phyloP scores from a whole-genome alignment of 2,329 filamentous ascomycete genomes.

The Fusarium fracticaudum region DNA sequence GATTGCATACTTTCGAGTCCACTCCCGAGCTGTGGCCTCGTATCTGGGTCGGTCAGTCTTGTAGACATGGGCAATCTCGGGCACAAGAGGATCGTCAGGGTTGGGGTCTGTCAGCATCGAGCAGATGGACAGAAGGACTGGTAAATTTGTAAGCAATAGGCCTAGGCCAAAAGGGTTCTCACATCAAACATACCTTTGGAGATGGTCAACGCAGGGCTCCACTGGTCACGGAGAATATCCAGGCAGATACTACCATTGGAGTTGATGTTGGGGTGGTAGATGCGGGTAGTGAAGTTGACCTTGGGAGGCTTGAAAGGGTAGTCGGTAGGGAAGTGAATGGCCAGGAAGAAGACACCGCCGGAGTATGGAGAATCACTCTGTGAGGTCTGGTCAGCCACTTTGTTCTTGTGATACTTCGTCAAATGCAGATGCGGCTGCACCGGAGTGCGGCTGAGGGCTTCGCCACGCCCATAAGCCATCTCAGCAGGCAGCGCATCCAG shows the following conservation, averaged over 20 bases:
- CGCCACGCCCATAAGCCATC: conserved; percentile 20
- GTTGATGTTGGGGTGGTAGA: conserved; percentile 99
- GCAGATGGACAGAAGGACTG: conserved; percentile 97
- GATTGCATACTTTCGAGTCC: conserved; percentile 99
- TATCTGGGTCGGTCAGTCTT: conserved; percentile 97
- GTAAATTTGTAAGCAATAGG: not conserved
- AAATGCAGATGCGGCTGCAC: conserved; percentile 21
- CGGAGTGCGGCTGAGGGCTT: conserved; percentile 28
- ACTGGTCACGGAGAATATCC: conserved; percentile 98
- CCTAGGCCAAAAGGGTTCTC: conserved; percentile 2
- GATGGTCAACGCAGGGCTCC: conserved; percentile 98
- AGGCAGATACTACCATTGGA: conserved; percentile 99
- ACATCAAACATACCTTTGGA: conserved; percentile 81
- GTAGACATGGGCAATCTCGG: conserved; percentile 99
- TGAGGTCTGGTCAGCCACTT: conserved; percentile 44
- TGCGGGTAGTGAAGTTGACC: conserved; percentile 99
- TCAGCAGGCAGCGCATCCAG: conserved; percentile 4
- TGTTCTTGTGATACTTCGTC: conserved; percentile 1
- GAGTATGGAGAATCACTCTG: conserved; percentile 97
- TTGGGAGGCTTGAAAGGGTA: conserved; percentile 99
- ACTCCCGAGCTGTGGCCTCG: conserved; percentile 95
- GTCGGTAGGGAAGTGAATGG: conserved; percentile 99
- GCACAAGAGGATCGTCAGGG: conserved; percentile 97
- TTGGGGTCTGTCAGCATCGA: conserved; percentile 99
- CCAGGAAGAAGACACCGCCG: conserved; percentile 98